A percentile compares a stretch with the other conserved stretches of the same genome.
These are phyloP conservation scores for Lactifluus hygrophoroides DNA, from an alignment of 768 basidiomycete genomes.

Conservation along the genomic window DNA sequence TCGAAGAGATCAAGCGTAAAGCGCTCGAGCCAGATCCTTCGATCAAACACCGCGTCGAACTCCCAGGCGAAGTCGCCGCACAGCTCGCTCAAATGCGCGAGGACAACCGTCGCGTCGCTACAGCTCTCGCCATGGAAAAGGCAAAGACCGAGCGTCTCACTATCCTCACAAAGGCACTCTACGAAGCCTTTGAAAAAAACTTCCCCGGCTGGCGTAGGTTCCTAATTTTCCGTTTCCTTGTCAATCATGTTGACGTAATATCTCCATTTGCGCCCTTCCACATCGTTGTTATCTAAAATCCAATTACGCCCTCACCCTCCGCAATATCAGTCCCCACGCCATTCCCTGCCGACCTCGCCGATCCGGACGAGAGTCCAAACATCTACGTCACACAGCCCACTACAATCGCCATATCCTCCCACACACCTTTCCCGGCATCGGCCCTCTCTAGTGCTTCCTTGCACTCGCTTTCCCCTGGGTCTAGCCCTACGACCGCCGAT, in stretches of 20 bases:
- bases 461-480: conserved; percentile 41
- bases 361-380: conserved; percentile 45
- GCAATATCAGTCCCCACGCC: conserved; percentile 27
- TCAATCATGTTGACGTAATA: neutral
- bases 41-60: conserved; percentile 62
- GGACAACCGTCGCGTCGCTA: conserved; percentile 57
- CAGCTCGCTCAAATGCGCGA: conserved; percentile 65
- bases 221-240: neutral
- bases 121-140: conserved; percentile 43
- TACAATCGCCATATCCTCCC: conserved; percentile 28
- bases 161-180: conserved; percentile 47
- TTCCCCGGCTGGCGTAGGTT: conserved; percentile 46
- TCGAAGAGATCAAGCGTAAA: conserved; percentile 83
- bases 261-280: neutral
- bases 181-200: conserved; percentile 52
- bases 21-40: conserved; percentile 73
- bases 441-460: conserved; percentile 35
- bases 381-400: conserved; percentile 66
- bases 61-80: conserved; percentile 68
- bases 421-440: conserved; percentile 32
- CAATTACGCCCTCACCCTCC: conserved; percentile 25
- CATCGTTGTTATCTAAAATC: neutral
- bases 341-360: conserved; percentile 44
- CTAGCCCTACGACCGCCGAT: conserved; percentile 46
- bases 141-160: conserved; percentile 55